Percentiles rank a stretch among this genome's conserved stretches.
Conservation (phyloP, 2,329 filamentous ascomycete genomes). For the Ophiosphaerella narmari region DNA sequence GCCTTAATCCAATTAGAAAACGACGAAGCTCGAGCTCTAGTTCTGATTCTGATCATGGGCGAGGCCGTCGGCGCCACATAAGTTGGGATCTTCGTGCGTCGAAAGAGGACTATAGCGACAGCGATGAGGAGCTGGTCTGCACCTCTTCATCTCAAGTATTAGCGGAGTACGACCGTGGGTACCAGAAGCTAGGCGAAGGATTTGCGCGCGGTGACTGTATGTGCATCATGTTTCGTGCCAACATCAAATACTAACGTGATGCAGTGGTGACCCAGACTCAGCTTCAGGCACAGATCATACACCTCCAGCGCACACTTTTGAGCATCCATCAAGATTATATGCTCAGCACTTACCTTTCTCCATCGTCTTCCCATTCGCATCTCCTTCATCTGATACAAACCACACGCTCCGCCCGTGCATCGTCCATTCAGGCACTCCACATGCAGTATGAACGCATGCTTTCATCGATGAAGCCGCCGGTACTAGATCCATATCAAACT, state of each 20-base stretch:
- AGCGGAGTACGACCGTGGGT: slow-evolving; percentile 37
- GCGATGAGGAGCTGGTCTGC: slow-evolving; percentile 35
- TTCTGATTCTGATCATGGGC: slow-evolving; percentile 14
- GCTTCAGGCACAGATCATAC: slow-evolving; percentile 40
- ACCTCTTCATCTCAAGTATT: slow-evolving; percentile 29
- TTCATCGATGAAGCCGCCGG: slow-evolving; percentile 2
- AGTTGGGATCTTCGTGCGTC: slow-evolving; percentile 18
- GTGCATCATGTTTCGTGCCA: not conserved
- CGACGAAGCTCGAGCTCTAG: slow-evolving; percentile 27
- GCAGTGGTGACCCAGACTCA: slow-evolving; percentile 35
- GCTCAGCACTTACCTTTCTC: slow-evolving; percentile 24
- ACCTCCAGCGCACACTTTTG: slow-evolving; percentile 35
- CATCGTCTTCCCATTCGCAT: slow-evolving; percentile 33
- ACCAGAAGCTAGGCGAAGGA: slow-evolving; percentile 32
- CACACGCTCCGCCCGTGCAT: slow-evolving; percentile 29
- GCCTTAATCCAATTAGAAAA: slow-evolving; percentile 3
- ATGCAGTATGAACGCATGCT: slow-evolving; percentile 37
- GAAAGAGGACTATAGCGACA: slow-evolving; percentile 25
- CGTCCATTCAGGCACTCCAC: slow-evolving; percentile 33
- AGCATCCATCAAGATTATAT: slow-evolving; percentile 35
- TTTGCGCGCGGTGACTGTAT: slow-evolving; percentile 40
- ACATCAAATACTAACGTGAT: slow-evolving; percentile 6
- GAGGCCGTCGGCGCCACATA: slow-evolving; percentile 8
- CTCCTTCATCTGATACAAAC: slow-evolving; percentile 34
- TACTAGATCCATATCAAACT: slow-evolving; percentile 8